Percentiles rank a stretch among this genome's conserved stretches.
phyloP scores from a whole-genome alignment of 495 filamentous ascomycete species.

The Penicillium cataractarum region DNA sequence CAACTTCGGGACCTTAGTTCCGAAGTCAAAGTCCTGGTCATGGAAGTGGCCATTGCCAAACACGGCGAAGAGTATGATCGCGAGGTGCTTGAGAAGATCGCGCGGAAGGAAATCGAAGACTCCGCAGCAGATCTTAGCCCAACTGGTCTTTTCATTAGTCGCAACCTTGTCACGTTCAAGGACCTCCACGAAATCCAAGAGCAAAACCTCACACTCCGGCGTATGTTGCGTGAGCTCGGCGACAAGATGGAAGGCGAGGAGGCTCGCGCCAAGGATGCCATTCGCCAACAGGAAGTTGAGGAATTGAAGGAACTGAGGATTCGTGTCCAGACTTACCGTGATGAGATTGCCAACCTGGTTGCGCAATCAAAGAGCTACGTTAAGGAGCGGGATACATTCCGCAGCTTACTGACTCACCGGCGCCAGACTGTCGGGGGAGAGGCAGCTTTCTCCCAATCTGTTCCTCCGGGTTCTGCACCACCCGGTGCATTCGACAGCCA shows the following conservation, averaged over 20 bases:
- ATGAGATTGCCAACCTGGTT: slow-evolving; percentile 78
- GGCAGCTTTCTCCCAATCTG: slow-evolving; percentile 67
- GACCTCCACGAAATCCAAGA: slow-evolving; percentile 83
- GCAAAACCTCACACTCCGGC: slow-evolving; percentile 82
- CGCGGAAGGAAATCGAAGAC: slow-evolving; percentile 65
- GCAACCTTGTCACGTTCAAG: slow-evolving; percentile 80
- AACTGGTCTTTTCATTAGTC: slow-evolving; percentile 84
- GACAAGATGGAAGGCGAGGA: slow-evolving; percentile 92
- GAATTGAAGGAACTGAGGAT: slow-evolving; percentile 71
- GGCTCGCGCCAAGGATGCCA: slow-evolving; percentile 67
- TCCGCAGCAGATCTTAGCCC: slow-evolving; percentile 63
- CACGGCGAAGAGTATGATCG: slow-evolving; percentile 75
- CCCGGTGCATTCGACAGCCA: slow-evolving; percentile 45
- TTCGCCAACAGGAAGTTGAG: slow-evolving; percentile 70
- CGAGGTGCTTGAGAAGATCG: slow-evolving; percentile 72
- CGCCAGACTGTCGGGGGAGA: slow-evolving; percentile 64
- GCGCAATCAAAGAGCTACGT: slow-evolving; percentile 88
- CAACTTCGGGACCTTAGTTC: slow-evolving; percentile 89
- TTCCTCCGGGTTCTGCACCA: slow-evolving; percentile 49
- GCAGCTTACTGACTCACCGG: slow-evolving; percentile 81
- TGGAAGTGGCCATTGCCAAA: slow-evolving; percentile 77
- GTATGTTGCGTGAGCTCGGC: slow-evolving; percentile 78
- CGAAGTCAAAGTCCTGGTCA: slow-evolving; percentile 84
- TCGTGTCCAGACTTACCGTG: slow-evolving; percentile 60
- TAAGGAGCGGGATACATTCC: slow-evolving; percentile 95